Evolutionary conservation across 257 asterid species (phyloP).

Genomic region (Petrea volubilis): DNA sequence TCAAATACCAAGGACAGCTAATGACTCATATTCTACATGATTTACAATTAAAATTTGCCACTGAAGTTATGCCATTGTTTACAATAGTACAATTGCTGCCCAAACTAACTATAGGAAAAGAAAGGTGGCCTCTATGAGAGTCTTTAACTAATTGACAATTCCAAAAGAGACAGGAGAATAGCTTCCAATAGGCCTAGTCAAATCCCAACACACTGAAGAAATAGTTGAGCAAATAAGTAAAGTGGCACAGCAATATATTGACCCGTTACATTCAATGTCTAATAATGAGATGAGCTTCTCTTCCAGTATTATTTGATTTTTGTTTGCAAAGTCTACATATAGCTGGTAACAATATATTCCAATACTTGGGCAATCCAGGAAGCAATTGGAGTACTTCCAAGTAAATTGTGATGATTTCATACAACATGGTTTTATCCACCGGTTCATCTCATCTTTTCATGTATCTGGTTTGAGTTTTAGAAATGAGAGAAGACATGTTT

Average conservation of each 20-base stretch:
- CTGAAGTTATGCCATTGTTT: not conserved
- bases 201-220: not conserved
- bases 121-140: not conserved
- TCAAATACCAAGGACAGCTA: not conserved
- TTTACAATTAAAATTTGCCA: not conserved
- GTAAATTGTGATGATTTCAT: not conserved
- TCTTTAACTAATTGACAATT: not conserved
- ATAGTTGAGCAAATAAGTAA: not conserved
- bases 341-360: not conserved
- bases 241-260: not conserved
- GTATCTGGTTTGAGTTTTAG: not conserved
- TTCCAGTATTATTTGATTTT: not conserved
- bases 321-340: not conserved
- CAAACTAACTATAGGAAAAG: not conserved
- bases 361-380: too few species aligned
- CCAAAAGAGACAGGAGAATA: not conserved
- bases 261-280: not conserved
- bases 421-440: not conserved
- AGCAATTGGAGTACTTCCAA: not conserved
- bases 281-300: not conserved
- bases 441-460: not conserved
- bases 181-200: not conserved
- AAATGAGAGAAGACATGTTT: not conserved
- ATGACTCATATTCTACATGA: not conserved
- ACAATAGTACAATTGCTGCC: not conserved